A percentile compares a stretch with the other conserved stretches of the same genome.
Evolutionary conservation across 139 green algal species (phyloP).

Genomic region (Haematococcus sp.): DNA sequence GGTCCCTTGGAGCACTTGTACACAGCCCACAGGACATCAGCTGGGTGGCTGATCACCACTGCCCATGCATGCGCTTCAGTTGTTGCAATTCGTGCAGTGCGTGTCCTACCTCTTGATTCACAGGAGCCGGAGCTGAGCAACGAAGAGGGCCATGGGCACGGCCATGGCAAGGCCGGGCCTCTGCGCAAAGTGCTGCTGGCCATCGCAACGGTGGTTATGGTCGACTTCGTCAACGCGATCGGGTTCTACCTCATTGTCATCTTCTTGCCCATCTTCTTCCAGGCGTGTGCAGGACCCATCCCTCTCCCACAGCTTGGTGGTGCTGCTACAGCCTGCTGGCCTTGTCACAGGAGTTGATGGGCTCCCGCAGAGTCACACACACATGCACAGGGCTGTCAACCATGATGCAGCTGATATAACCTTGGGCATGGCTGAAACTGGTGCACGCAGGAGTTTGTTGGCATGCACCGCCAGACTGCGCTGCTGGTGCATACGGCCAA

Average conservation of each 20-base stretch:
- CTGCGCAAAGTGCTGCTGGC: background rate
- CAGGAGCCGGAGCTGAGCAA: too few species aligned
- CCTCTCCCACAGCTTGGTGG: background rate
- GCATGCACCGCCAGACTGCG: conserved; percentile 7
- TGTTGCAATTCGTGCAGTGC: too few species aligned
- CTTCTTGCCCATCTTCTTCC: conserved; percentile 39
- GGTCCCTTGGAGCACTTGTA: too few species aligned
- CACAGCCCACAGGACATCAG: too few species aligned
- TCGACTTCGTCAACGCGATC: conserved; percentile 37
- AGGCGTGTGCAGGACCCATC: conserved; percentile 12
- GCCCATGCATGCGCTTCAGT: too few species aligned
- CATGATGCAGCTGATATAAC: background rate
- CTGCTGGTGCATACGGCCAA: conserved; percentile 32
- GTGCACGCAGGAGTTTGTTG: conserved; percentile 24
- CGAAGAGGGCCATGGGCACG: background rate
- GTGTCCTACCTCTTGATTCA: too few species aligned
- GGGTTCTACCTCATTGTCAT: conserved; percentile 45
- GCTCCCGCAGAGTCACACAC: background rate
- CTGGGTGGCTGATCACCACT: too few species aligned
- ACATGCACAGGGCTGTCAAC: background rate
- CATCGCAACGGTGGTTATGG: conserved; percentile 15
- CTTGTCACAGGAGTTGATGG: background rate
- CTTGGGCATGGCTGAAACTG: background rate
- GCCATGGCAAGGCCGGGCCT: background rate
- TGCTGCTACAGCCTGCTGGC: background rate